phyloP scores from a whole-genome alignment of 2,329 filamentous ascomycete species.

The Cercospora brassicicola region DNA sequence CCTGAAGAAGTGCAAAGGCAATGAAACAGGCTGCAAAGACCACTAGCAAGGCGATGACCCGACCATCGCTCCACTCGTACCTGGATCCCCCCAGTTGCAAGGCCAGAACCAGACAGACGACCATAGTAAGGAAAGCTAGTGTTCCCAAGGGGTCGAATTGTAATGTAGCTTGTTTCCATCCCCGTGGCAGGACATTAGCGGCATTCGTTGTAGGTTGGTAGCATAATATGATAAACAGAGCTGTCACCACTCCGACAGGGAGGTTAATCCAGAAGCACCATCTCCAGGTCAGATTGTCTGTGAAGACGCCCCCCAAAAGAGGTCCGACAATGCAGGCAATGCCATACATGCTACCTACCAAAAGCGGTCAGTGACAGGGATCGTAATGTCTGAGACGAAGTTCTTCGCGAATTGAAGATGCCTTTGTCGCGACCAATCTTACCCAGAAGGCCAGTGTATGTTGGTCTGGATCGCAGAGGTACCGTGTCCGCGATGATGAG shows the following conservation, averaged over 20 bases:
- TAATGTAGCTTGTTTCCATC: conserved; percentile 23
- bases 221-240: conserved; percentile 38
- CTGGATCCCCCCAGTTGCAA: conserved; percentile 47
- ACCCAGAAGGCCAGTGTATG: conserved; percentile 36
- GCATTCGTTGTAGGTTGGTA: conserved; percentile 40
- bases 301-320: conserved; percentile 66
- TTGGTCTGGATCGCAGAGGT: conserved; percentile 31
- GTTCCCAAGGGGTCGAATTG: conserved; percentile 46
- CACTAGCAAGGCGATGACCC: conserved; percentile 46
- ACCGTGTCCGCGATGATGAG: conserved; percentile 58
- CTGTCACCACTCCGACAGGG: conserved; percentile 36
- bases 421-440: too few relatives aligned
- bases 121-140: conserved; percentile 38
- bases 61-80: conserved; percentile 40
- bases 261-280: conserved; percentile 51
- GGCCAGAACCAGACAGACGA: conserved; percentile 48
- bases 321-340: conserved; percentile 60
- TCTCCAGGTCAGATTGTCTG: conserved; percentile 61
- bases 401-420: too few relatives aligned
- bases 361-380: too few relatives aligned
- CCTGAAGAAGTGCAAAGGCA: conserved; percentile 65
- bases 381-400: too few relatives aligned
- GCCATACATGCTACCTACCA: conserved; percentile 59
- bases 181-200: conserved; percentile 21
- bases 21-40: conserved; percentile 39